Evolutionary conservation across 305 asterid species (phyloP).

Genomic region (Fraxinus sp.): DNA sequence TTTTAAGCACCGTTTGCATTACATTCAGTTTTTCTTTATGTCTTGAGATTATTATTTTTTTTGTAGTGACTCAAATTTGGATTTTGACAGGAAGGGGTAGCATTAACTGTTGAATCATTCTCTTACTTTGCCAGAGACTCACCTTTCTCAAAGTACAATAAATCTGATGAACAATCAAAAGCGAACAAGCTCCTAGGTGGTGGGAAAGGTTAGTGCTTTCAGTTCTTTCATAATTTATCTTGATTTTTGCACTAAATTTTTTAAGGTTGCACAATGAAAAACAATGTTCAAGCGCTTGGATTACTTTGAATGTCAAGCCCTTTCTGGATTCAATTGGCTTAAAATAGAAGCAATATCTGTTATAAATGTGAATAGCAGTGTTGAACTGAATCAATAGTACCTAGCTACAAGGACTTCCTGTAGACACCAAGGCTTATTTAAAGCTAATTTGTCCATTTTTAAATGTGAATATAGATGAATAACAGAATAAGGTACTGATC

Average conservation of each 20-base stretch:
- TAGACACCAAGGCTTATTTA: neutral
- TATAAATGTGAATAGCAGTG: neutral
- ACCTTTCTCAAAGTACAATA: conserved; percentile 36
- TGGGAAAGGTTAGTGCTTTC: conserved; percentile 65
- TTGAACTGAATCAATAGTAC: conserved; percentile 18
- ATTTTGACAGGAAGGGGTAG: conserved; percentile 71
- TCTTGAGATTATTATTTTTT: neutral
- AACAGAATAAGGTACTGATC: neutral
- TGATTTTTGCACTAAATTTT: neutral
- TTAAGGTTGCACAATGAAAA: conserved; percentile 10
- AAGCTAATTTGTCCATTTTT: neutral
- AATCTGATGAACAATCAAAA: conserved; percentile 56
- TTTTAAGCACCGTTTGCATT: neutral
- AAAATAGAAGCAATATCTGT: conserved; percentile 8
- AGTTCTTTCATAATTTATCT: conserved; percentile 12
- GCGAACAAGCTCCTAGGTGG: conserved; percentile 66
- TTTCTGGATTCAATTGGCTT: conserved; percentile 19
- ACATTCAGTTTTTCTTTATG: neutral
- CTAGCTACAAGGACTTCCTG: conserved; percentile 15
- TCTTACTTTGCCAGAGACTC: conserved; percentile 53
- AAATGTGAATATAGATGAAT: neutral
- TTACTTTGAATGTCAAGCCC: conserved; percentile 13
- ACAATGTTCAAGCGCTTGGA: conserved; percentile 12
- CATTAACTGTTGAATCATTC: conserved; percentile 58
- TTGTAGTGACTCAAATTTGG: conserved; percentile 10